Conservation (phyloP, 306 rosid genomes). For the Dryas alaskensis region DNA sequence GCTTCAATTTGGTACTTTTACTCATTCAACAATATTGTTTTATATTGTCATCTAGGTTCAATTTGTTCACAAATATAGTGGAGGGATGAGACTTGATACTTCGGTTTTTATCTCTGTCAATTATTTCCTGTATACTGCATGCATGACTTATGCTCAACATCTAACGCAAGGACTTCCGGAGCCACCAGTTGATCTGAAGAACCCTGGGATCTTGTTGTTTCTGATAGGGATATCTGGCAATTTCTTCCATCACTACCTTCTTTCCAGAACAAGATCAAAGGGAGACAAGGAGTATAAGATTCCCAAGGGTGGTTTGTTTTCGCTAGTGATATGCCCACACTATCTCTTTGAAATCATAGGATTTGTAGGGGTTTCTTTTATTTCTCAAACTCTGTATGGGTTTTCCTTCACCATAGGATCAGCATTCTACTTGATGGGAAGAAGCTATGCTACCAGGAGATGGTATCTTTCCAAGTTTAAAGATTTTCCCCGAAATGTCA, state of each 20-base stretch:
- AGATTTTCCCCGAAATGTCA: constrained; percentile 57
- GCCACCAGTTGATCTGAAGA: constrained; percentile 44
- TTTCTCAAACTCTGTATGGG: constrained; percentile 52
- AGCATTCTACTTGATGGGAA: constrained; percentile 53
- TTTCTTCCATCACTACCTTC: constrained; percentile 71
- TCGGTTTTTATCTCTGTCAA: constrained; percentile 37
- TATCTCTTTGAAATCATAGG: constrained; percentile 65
- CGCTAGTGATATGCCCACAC: constrained; percentile 61
- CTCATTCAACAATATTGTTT: neutral
- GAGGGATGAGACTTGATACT: constrained; percentile 43
- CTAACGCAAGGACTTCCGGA: constrained; percentile 41
- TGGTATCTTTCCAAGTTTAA: constrained; percentile 80
- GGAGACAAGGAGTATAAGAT: constrained; percentile 61
- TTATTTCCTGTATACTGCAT: constrained; percentile 38
- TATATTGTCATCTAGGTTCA: constrained; percentile 41
- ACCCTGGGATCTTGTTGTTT: constrained; percentile 44
- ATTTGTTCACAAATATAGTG: constrained; percentile 67
- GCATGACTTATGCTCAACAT: constrained; percentile 51
- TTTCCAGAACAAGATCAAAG: constrained; percentile 46
- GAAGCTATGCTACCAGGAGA: constrained; percentile 61
- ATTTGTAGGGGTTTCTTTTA: constrained; percentile 53
- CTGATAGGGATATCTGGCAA: constrained; percentile 58
- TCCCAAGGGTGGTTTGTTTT: constrained; percentile 73
- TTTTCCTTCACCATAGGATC: constrained; percentile 42
- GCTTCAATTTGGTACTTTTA: neutral